Evolutionary conservation across 768 basidiomycete genomes (phyloP).

Genomic region (Termitomyces sp.): DNA sequence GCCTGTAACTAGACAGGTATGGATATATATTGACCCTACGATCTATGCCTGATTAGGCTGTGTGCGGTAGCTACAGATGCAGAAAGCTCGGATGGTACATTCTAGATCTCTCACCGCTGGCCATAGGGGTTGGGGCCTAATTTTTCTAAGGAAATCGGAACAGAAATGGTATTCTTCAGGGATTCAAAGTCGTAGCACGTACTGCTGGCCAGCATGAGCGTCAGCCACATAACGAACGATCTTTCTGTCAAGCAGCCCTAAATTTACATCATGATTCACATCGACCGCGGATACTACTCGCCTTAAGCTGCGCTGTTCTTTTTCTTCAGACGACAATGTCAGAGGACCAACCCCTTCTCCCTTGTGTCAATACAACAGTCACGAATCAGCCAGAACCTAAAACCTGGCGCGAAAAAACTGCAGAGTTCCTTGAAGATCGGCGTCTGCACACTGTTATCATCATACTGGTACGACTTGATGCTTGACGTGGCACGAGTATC

Average conservation of each 20-base stretch:
- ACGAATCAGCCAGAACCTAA: neutral
- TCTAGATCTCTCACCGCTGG: neutral
- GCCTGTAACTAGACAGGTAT: no score
- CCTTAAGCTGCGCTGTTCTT: neutral
- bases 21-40: no score
- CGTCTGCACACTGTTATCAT: conserved; percentile 54
- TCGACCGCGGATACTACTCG: neutral
- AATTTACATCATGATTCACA: neutral
- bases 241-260: neutral
- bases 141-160: neutral
- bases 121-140: neutral
- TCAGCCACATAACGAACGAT: neutral
- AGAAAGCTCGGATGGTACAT: neutral
- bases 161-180: neutral
- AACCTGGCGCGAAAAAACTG: conserved; percentile 30
- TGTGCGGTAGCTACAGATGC: no score
- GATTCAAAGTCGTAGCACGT: neutral
- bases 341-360: conserved; percentile 46
- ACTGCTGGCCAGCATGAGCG: neutral
- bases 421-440: conserved; percentile 45
- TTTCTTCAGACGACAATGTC: conserved; percentile 22
- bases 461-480: conserved; percentile 37
- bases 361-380: conserved; percentile 9
- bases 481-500: neutral
- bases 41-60: no score